Evolutionary conservation across 2,329 filamentous ascomycete genomes (phyloP).

Genomic region (Sporothrix brasiliensis): DNA sequence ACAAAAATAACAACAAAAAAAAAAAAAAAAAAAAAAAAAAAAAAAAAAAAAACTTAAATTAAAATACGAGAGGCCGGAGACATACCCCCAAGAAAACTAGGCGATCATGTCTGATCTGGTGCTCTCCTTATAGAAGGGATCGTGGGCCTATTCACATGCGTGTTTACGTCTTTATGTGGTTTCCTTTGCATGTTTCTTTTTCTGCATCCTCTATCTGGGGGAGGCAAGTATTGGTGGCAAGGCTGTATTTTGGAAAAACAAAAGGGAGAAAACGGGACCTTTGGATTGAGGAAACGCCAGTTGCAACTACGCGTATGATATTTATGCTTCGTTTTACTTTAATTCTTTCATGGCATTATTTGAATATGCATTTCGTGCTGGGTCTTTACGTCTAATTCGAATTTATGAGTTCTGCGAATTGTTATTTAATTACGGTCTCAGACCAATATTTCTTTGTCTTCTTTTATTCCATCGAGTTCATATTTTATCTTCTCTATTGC

Average conservation of each 20-base stretch:
- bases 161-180: not conserved
- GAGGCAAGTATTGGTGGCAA: not conserved
- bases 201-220: not conserved
- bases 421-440: too few relatives aligned
- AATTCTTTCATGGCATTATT: not conserved
- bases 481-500: not conserved
- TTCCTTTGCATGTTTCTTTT: not conserved
- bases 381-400: too few relatives aligned
- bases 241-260: constrained; percentile 1
- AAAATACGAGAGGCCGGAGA: not conserved
- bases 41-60: too few relatives aligned
- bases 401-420: too few relatives aligned
- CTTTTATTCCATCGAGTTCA: not conserved
- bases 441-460: too few relatives aligned
- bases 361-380: not conserved
- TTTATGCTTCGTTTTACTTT: not conserved
- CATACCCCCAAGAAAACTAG: too few relatives aligned
- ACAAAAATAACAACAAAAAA: not conserved
- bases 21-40: too few relatives aligned
- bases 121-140: not conserved
- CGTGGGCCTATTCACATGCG: too few relatives aligned
- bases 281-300: not conserved
- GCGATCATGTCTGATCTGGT: too few relatives aligned
- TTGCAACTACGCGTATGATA: not conserved
- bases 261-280: constrained; percentile 19